Base-by-base conservation (phyloP, 1,284 basidiomycete species). In the Cryptococcus floricola region DNA sequence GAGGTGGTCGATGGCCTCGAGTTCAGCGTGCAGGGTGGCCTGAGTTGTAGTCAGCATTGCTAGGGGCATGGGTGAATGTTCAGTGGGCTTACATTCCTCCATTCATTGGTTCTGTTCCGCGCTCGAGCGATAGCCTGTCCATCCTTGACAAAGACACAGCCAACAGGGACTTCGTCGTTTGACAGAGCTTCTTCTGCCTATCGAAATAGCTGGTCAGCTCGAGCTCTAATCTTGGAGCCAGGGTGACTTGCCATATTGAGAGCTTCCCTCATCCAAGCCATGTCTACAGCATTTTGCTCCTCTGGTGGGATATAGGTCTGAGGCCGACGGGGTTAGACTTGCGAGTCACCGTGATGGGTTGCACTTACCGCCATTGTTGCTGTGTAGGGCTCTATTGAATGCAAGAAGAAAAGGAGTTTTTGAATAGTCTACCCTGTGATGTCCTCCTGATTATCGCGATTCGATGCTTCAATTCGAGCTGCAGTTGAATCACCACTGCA, bases 11-110 rank as follows among this genome's bases (percentile, higher is more conserved):
- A 98, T 94, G 1, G 96, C 95, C 76, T 98, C 96, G 18, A 98
- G 85, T 76, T 99, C 96, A 43, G 96, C 95, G 71, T 99, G 96
- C 52, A 95, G 83, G 4, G 95, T 98, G 0, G 93, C 94, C 93
- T 96, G 64, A 28, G 31, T 4, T 19, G 27, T 45, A 16, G 23
- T 42, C 51, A 38, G 48, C 8, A 18, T 14, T 18, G 19, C 1
- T n/a, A 31, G 16, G 19, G 45, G 1, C 8, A 46, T n/a, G 25
- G 23, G 19, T 14, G 25, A 31, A 39, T 23, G 31, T 34, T 6
- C 7, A 10, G 38, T 16, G 27, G 37, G 70, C 82, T 59, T 74
- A 93, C 92, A 77, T 97, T 96, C 50, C 87, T 81, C 60, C 91
- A 86, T 77, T 98, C 88, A 74, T 98, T 98, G 3, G 96, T 98